Base-by-base conservation (phyloP, 176 grass and related monocot genomes). In the Oryza glaberrima region DNA sequence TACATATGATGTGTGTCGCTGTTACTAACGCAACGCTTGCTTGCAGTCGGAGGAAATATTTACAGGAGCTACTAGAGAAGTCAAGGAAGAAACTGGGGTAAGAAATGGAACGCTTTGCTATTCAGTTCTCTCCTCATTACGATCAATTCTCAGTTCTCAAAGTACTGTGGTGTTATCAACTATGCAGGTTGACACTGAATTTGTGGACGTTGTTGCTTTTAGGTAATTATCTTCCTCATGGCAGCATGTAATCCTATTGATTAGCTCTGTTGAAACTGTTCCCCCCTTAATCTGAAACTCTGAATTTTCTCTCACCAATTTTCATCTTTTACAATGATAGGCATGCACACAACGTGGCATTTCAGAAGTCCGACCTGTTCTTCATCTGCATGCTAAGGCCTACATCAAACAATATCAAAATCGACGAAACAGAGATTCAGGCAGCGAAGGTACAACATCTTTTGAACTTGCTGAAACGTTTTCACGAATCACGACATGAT, bases 341-440 rank as follows among this genome's bases (percentile, higher is more conserved):
- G 85, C 96, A 98, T 19, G 96, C 90, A 11, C 96, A 96, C 86
- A 58, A 94, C 12, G 84, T 99, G 67, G 93, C 93, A 15, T 99
- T 99, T 79, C 91, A 93, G 17, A 99, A 99, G 85, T 99, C 96
- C 1, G 96, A 99, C 84, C 66, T 99, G 40, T 96, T 99, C 81
- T 99, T 99, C 88, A 94, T 99, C 81, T 99, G 96, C 78, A 94
- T 99, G 93, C 81, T 99, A 86, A 91, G 91, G 82, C 93, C 96
- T 45, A 17, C 87, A 11, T 99, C 96, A 5, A 88, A 77, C 66
- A 49, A 94, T 63, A 96, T 99, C 77, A 92, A 96, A 88, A 93
- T 98, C 47, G 96, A 98, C 65, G 93, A 94, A 52, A 87, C 60
- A 4, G 96, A 98, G 81, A 95, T 98, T 65, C 85, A 95, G 83